Evolutionary conservation across 768 basidiomycete species (phyloP).

Genomic region (Tylopilus balloui): DNA sequence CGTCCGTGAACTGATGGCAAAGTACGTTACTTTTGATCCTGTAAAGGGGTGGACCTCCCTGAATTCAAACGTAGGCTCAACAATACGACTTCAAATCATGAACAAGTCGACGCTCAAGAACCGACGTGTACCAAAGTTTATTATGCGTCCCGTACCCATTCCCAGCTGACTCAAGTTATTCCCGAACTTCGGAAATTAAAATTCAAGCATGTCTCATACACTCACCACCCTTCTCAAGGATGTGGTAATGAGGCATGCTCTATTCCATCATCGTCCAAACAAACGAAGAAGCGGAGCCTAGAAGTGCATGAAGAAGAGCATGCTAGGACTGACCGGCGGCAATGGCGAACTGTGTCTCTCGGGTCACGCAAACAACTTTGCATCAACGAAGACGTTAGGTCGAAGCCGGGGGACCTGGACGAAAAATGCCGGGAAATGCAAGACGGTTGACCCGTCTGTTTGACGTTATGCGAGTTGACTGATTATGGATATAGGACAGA

Average conservation of each 20-base stretch:
- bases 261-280: slow-evolving; percentile 1
- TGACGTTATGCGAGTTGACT: background rate
- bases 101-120: slow-evolving; percentile 34
- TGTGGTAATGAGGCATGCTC: background rate
- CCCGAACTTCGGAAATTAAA: slow-evolving; percentile 78
- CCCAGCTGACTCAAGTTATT: slow-evolving; percentile 87
- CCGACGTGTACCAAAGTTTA: slow-evolving; percentile 78
- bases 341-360: slow-evolving; percentile 70
- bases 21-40: slow-evolving; percentile 41
- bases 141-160: slow-evolving; percentile 94
- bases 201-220: slow-evolving; percentile 35
- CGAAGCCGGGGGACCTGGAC: slow-evolving; percentile 66
- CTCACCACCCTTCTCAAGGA: slow-evolving; percentile 12
- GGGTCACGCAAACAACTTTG: slow-evolving; percentile 91
- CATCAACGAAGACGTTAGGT: slow-evolving; percentile 76
- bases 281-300: slow-evolving; percentile 19
- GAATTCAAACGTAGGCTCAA: slow-evolving; percentile 16
- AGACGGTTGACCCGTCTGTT: slow-evolving; percentile 42
- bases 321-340: slow-evolving; percentile 25
- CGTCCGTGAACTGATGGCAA: slow-evolving; percentile 74
- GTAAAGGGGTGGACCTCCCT: background rate
- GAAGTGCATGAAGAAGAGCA: slow-evolving; percentile 21
- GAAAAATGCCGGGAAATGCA: slow-evolving; percentile 83
- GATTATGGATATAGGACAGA: slow-evolving; percentile 43
- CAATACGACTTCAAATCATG: slow-evolving; percentile 2